Evolutionary conservation across 306 rosid species (phyloP), one percentile per base, ranked within the genome.

Genomic region (Pyrus pyrifolia): DNA sequence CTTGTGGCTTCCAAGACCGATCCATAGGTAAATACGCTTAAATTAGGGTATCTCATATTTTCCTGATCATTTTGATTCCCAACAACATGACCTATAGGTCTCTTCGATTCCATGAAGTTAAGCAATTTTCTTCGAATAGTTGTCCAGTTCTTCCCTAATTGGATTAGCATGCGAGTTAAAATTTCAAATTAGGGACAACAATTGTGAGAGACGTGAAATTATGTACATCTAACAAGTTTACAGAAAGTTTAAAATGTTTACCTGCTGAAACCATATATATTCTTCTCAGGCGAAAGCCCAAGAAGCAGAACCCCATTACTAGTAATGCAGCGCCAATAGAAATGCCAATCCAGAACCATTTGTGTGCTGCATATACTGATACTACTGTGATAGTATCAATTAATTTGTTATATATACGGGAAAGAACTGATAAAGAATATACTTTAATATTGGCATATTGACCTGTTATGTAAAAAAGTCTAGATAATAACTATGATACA

Each of bases 311-410:
- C 25, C 14, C 22, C 7, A 68, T 55, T n/a, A 76, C 42, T 31
- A 82, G 49, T 12, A 73, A 18, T n/a, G 78, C 21, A n/a, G 21
- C 10, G 2, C 11, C 51, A 7, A 64, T 40, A 4, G 64, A 62
- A 70, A 55, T 15, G 3, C 72, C 46, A 45, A 67, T 59, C 84
- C 86, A 77, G 40, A 44, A 38, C 79, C 83, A 74, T 65, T 74
- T 57, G 42, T 59, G 19, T 45, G 35, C 15, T 67, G 27, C 15
- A 23, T 4, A 35, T 22, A 35, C n/a, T n/a, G n/a, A n/a, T n/a
- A n/a, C n/a, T n/a, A n/a, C n/a, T n/a, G 14, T 19, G 61, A 60
- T 13, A 60, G 57, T 51, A 57, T 21, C 61, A 57, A 57, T 57
- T 57, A 57, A 49, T 49, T 15, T 14, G 15, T 49, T 40, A 9